A percentile compares a stretch with the other conserved stretches of the same genome.
Evolutionary conservation across 805 yeast species (phyloP).

Genomic region (Zygotorulaspora danielsina): DNA sequence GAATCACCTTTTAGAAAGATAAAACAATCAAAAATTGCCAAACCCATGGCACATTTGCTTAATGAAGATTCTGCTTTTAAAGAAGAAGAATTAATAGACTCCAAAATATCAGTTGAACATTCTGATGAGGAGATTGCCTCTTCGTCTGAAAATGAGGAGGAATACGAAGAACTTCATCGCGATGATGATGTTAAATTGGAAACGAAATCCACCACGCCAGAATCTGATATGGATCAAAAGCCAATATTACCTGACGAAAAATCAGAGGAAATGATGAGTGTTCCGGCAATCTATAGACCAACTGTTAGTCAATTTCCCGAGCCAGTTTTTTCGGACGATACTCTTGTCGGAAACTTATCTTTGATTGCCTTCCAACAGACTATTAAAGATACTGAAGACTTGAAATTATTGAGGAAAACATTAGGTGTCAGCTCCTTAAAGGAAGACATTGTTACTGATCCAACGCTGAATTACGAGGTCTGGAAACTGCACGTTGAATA

Average conservation of each 20-base stretch:
- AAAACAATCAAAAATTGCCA: slow-evolving; percentile 15
- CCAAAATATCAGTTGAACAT: slow-evolving; percentile 9
- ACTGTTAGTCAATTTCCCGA: slow-evolving; percentile 43
- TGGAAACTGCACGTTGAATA: slow-evolving; percentile 26
- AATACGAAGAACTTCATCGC: slow-evolving; percentile 16
- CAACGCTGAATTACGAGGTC: slow-evolving; percentile 17
- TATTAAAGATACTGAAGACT: slow-evolving; percentile 74
- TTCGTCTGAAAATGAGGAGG: slow-evolving; percentile 16
- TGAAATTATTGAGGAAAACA: slow-evolving; percentile 46
- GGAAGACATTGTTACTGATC: background rate
- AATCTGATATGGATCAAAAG: slow-evolving; percentile 15
- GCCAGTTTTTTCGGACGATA: slow-evolving; percentile 50
- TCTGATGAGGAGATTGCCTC: slow-evolving; percentile 18
- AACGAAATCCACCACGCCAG: slow-evolving; percentile 29
- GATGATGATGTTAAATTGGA: slow-evolving; percentile 21
- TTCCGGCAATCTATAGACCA: slow-evolving; percentile 46
- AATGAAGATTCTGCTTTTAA: slow-evolving; percentile 28
- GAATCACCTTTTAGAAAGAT: slow-evolving; percentile 14
- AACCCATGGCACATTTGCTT: slow-evolving; percentile 31
- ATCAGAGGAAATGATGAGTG: slow-evolving; percentile 18
- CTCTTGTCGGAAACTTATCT: slow-evolving; percentile 8
- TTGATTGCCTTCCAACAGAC: slow-evolving; percentile 48
- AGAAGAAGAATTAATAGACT: slow-evolving; percentile 21
- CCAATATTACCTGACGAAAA: slow-evolving; percentile 21
- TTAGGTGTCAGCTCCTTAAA: slow-evolving; percentile 23